Conservation (phyloP, 1,284 basidiomycete species). For the Boletus nobilissimus region DNA sequence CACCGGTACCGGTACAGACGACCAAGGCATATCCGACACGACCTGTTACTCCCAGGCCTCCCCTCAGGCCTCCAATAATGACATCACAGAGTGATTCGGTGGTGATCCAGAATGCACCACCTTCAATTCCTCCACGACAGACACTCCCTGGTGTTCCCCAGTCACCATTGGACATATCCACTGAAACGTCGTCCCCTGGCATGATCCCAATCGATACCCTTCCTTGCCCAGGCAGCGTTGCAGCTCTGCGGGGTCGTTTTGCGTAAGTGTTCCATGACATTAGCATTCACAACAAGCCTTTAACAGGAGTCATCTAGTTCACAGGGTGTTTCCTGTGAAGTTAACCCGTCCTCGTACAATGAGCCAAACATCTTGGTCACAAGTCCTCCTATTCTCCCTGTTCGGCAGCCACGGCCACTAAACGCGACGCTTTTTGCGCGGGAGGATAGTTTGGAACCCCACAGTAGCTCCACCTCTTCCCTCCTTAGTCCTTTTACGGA, state of each 20-base stretch:
- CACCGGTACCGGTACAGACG: conserved; percentile 10
- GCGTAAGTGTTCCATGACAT: conserved; percentile 32
- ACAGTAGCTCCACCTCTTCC: conserved; percentile 39
- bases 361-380: conserved; percentile 44
- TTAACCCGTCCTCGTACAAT: conserved; percentile 26
- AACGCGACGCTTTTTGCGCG: conserved; percentile 35
- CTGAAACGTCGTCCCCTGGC: conserved; percentile 5
- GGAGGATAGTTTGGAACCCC: conserved; percentile 38
- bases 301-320: conserved; percentile 16
- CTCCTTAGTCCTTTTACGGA: conserved; percentile 46
- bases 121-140: conserved; percentile 36
- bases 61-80: conserved; percentile 27
- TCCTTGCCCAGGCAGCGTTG: conserved; percentile 25
- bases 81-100: conserved; percentile 37
- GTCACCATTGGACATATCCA: conserved; percentile 16
- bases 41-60: conserved; percentile 34
- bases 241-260: conserved; percentile 29
- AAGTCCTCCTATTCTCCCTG: conserved; percentile 37
- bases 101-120: conserved; percentile 20
- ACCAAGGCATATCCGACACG: conserved; percentile 29
- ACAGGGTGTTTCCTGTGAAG: conserved; percentile 26
- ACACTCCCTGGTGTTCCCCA: conserved; percentile 13
- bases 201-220: conserved; percentile 6
- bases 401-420: conserved; percentile 29
- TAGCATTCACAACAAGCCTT: neutral